Base-by-base conservation (phyloP, 345 rosid genomes). In the Clausena lansium region DNA sequence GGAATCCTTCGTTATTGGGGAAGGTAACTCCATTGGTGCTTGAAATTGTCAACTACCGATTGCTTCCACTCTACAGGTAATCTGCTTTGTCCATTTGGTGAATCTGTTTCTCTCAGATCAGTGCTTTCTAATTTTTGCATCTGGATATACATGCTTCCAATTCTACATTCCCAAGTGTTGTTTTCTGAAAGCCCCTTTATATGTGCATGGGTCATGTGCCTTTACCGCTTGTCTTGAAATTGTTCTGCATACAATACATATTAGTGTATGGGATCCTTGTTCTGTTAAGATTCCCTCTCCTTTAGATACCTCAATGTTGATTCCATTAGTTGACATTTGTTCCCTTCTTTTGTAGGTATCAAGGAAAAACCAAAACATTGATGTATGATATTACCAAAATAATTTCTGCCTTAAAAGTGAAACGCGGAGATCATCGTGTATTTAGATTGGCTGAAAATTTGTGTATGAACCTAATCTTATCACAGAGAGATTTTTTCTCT, bases 31-130 rank as follows among this genome's bases (percentile, higher is more conserved):
- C 92, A 76, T 86, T 96, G 89, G 88, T 94, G 80, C 91, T 96
- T 82, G 99, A 96, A 88, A 92, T 96, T 79, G 84, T 90, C 81
- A 94, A 96, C 82, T 96, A 96, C 50, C 94, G 97, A 25, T 82
- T 96, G 84, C 97, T 96, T 88, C 99, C 98, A 41, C 92, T 96
- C 30, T 96, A 96, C 88, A 96, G 98, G 99, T 94, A 71, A 84
- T 61, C 69, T 32, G 32, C 59, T 54, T 41, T 25, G 24, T 81
- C 76, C 50, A 27, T 78, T 36, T 55, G 67, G 32, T 58, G 70
- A 77, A 80, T 70, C 66, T 68, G 52, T 11, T 76, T 9, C 62
- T 74, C 24, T 77, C 32, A 30, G 41, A 71, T 67, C 17, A 41
- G 50, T 76, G 55, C 33, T 25, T 55, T 65, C 47, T 73, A 70